A percentile compares a stretch with the other conserved stretches of the same genome.
phyloP scores from a whole-genome alignment of 2,329 filamentous ascomycete species.

The Scleromitrula shiraiana region DNA sequence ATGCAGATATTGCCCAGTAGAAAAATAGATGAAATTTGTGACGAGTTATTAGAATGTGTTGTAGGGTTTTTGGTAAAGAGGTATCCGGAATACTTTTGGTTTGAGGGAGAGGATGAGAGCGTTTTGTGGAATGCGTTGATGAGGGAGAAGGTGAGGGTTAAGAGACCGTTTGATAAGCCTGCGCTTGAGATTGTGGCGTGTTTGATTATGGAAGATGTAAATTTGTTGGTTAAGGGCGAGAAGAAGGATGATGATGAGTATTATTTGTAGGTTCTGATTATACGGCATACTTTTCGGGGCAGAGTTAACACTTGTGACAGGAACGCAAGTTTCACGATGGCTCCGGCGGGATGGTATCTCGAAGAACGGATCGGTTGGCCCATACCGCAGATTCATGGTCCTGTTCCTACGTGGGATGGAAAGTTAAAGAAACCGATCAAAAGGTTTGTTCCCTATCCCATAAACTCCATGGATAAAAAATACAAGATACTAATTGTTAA shows the following conservation, averaged over 20 bases:
- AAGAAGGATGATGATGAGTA: conserved; percentile 33
- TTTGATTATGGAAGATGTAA: conserved; percentile 42
- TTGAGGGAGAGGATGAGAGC: conserved; percentile 12
- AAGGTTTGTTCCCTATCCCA: background rate
- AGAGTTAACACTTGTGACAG: conserved; percentile 32
- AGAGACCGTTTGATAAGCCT: conserved; percentile 27
- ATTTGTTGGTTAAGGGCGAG: conserved; percentile 36
- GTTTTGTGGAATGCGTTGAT: conserved; percentile 37
- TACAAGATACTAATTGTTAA: background rate
- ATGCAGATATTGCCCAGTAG: conserved; percentile 35
- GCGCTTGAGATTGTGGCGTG: conserved; percentile 41
- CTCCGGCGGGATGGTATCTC: conserved; percentile 43
- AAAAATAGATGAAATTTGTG: conserved; percentile 34
- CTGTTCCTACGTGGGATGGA: conserved; percentile 40
- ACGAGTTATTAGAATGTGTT: conserved; percentile 39
- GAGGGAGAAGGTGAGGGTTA: conserved; percentile 33
- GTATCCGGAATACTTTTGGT: conserved; percentile 35
- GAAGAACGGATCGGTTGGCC: conserved; percentile 40
- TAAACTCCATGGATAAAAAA: background rate
- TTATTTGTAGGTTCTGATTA: conserved; percentile 14
- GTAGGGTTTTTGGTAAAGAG: conserved; percentile 35
- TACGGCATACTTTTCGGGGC: background rate
- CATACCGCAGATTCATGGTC: conserved; percentile 36
- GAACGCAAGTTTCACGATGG: conserved; percentile 41
- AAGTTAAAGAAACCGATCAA: conserved; percentile 12